Evolutionary conservation across 2,329 filamentous ascomycete species (phyloP).

Genomic region (Diaporthe batatas): DNA sequence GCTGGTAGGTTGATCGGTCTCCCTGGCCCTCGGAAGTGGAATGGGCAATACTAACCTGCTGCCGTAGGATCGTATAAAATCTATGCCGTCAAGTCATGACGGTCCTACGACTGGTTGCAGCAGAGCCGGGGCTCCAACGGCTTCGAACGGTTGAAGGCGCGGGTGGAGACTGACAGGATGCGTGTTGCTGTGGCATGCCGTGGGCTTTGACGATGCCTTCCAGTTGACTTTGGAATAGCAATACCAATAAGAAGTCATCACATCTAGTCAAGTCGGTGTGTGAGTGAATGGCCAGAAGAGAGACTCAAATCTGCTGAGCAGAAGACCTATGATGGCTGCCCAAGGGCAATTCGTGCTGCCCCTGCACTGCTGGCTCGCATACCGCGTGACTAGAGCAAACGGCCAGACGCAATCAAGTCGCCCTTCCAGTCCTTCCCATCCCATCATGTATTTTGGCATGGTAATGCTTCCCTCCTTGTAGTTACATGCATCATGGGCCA

Average conservation of each 20-base stretch:
- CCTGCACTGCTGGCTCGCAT: not conserved
- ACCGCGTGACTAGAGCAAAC: rapidly evolving
- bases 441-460: rapidly evolving
- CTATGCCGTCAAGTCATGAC: constrained; percentile 60
- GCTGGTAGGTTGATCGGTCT: constrained; percentile 56
- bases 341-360: not conserved
- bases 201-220: too few species aligned
- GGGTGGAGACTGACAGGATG: not conserved
- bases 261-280: rapidly evolving
- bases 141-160: not conserved
- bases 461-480: not conserved
- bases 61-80: constrained; percentile 61
- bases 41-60: constrained; percentile 5
- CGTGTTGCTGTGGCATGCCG: not conserved
- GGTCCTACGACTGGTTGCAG: too few species aligned
- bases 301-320: too few species aligned
- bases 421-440: rapidly evolving
- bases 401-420: rapidly evolving
- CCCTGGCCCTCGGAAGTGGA: not conserved
- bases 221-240: too few species aligned
- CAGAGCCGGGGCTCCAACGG: not conserved
- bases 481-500: too few species aligned
- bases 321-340: too few species aligned
- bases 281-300: not conserved
- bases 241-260: too few species aligned